A percentile compares a stretch with the other conserved stretches of the same genome.
Conservation (phyloP, 495 filamentous ascomycete genomes). For the Neurospora tetraspora region DNA sequence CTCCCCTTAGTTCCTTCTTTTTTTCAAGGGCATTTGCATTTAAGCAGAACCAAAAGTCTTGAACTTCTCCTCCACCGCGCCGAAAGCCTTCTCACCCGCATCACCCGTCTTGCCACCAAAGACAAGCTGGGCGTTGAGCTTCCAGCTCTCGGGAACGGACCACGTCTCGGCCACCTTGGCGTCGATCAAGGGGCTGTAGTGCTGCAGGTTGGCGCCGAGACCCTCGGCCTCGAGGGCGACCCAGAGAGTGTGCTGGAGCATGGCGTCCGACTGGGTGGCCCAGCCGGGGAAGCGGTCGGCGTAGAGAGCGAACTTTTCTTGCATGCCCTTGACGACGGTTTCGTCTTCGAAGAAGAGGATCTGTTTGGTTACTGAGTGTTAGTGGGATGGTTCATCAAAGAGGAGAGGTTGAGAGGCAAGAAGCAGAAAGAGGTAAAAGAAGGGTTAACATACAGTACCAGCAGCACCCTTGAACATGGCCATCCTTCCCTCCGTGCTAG, state of each 20-base stretch:
- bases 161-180: constrained; percentile 44
- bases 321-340: constrained; percentile 36
- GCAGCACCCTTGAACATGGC: constrained; percentile 45
- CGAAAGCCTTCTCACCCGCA: constrained; percentile 44
- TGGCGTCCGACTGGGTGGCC: constrained; percentile 52
- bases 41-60: constrained; percentile 35
- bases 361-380: constrained; percentile 17
- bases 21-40: background rate
- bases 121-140: constrained; percentile 49
- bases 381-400: background rate
- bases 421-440: background rate
- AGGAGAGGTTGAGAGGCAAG: background rate
- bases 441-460: constrained; percentile 40
- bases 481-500: constrained; percentile 37
- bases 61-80: constrained; percentile 45
- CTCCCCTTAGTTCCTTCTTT: too few species aligned
- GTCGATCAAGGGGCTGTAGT: constrained; percentile 62
- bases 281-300: constrained; percentile 51
- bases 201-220: constrained; percentile 63
- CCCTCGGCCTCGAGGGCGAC: constrained; percentile 59
- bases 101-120: constrained; percentile 46
- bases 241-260: constrained; percentile 61
- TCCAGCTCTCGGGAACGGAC: constrained; percentile 51
- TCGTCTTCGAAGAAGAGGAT: constrained; percentile 58
- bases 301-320: constrained; percentile 46